Evolutionary conservation across 306 rosid species (phyloP).

Genomic region (Trichosanthes truncata): DNA sequence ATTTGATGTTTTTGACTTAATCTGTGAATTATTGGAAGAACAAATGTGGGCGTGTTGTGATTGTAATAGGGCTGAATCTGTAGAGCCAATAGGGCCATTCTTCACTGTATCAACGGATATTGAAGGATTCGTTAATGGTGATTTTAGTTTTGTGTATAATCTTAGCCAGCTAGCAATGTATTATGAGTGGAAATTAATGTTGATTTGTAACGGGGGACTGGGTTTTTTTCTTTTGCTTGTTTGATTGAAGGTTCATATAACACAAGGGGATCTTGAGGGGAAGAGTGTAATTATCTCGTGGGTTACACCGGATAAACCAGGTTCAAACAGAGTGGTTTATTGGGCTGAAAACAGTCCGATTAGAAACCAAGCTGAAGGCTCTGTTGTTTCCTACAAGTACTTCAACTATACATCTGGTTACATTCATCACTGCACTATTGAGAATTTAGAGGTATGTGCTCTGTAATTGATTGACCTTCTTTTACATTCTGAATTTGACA

Average conservation of each 20-base stretch:
- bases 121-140: neutral
- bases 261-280: constrained; percentile 79
- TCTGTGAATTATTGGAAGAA: neutral
- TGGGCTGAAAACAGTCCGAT: constrained; percentile 45
- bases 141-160: neutral
- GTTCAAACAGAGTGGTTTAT: constrained; percentile 40
- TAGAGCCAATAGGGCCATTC: neutral
- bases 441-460: constrained; percentile 43
- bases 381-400: constrained; percentile 38
- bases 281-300: constrained; percentile 71
- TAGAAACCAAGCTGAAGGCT: constrained; percentile 30
- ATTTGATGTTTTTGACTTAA: neutral
- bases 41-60: neutral
- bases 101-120: neutral
- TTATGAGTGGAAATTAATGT: no score
- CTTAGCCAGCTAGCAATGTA: neutral
- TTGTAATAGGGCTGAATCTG: neutral
- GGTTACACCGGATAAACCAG: constrained; percentile 63
- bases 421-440: constrained; percentile 64
- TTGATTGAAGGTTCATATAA: constrained; percentile 69
- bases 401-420: constrained; percentile 73
- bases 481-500: constrained; percentile 1
- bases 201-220: no score
- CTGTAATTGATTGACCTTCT: neutral
- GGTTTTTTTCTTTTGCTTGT: neutral